Conservation (phyloP, 306 rosid species). For the Quercus wislizeni region DNA sequence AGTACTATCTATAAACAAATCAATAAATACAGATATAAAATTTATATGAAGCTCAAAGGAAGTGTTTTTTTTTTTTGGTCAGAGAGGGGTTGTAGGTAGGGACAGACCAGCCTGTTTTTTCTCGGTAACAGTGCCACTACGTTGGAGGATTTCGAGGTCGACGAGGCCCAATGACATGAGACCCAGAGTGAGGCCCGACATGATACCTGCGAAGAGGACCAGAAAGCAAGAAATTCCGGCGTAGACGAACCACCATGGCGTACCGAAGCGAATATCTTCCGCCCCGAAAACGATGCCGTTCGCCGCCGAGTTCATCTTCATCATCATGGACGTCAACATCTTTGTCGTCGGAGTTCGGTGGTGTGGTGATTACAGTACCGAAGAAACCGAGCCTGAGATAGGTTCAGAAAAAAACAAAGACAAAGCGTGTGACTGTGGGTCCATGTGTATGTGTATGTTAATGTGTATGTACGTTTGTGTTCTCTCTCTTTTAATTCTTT, state of each 20-base stretch:
- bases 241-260: slow-evolving; percentile 64
- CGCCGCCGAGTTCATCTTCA: slow-evolving; percentile 3
- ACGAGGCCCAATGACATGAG: slow-evolving; percentile 74
- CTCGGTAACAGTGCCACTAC: slow-evolving; percentile 58
- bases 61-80: not conserved
- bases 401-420: too few species aligned
- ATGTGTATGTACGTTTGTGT: too few species aligned
- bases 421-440: too few species aligned
- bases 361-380: too few species aligned
- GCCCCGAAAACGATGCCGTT: slow-evolving; percentile 36
- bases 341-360: too few species aligned
- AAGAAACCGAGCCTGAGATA: too few species aligned
- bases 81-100: not conserved
- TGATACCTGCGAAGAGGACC: slow-evolving; percentile 82
- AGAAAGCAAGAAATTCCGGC: slow-evolving; percentile 59
- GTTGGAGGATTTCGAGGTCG: slow-evolving; percentile 84
- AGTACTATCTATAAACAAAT: not conserved
- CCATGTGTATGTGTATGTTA: too few species aligned
- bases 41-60: not conserved
- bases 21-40: not conserved
- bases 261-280: slow-evolving; percentile 61
- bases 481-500: too few species aligned
- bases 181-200: slow-evolving; percentile 93
- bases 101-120: slow-evolving; percentile 74
- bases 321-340: not conserved